Evolutionary conservation across 768 basidiomycete species (phyloP), one percentile per base, ranked within the genome.

Genomic region (Kwoniella pini): DNA sequence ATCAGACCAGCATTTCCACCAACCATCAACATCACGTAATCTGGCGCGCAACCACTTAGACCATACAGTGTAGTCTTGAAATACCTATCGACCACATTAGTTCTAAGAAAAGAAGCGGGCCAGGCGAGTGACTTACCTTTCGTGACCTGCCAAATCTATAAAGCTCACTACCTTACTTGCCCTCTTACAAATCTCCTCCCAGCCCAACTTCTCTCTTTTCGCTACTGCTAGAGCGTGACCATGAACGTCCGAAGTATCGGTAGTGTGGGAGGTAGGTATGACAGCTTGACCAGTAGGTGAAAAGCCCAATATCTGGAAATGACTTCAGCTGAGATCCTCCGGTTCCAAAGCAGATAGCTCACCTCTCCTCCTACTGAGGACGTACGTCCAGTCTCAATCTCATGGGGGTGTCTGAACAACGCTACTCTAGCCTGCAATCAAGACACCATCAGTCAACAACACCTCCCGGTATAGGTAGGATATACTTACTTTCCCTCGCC

Each of bases 321-420:
- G 9, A 4, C 17, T 4, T 54, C 52, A 54, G 52, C 30, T n/a
- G n/a, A n/a, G n/a, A n/a, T n/a, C n/a, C n/a, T n/a, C n/a, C n/a
- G n/a, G n/a, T n/a, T n/a, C n/a, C n/a, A n/a, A n/a, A n/a, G n/a
- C n/a, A n/a, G n/a, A n/a, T n/a, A n/a, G n/a, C 82, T 59, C 63
- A 92, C 91, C 84, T 99, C 96, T 88, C 96, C 94, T 21, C 96
- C 96, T 42, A 98, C 91, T 62, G 89, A 91, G 22, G 90, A 92
- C 0, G 96, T 99, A 51, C 96, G 82, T 5, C 95, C 95, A 19
- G 89, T 92, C 80, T 98, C 96, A 54, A 97, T 82, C 79, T 99
- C 96, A 72, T 99, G 96, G 76, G 97, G 96, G 76, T 99, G 96
- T 55, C 95, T 83, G 79, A 98, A 98, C 7, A 99, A 81, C 3